These are phyloP conservation scores for Cystobasidiopsis lactophilus DNA, from an alignment of 768 basidiomycete species.

Conservation along the genomic window DNA sequence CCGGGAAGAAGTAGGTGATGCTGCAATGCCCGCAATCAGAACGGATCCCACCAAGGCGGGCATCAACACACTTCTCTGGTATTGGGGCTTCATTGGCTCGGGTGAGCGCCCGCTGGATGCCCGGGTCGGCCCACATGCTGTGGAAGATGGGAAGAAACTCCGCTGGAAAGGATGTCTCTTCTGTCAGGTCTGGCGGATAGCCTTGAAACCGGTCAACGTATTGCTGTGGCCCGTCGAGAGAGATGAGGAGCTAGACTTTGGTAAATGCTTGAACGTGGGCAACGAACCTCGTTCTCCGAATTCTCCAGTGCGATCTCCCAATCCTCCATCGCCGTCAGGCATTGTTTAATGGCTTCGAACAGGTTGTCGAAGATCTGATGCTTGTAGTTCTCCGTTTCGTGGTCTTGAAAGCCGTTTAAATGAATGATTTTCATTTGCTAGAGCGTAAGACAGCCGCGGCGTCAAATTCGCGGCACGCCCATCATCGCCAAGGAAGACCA, in stretches of 20 bases:
- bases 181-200: slow-evolving; percentile 39
- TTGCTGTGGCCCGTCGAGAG: too few species aligned
- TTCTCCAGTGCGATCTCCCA: slow-evolving; percentile 54
- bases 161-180: slow-evolving; percentile 57
- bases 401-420: slow-evolving; percentile 51
- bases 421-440: slow-evolving; percentile 99
- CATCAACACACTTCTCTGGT: slow-evolving; percentile 66
- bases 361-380: slow-evolving; percentile 87
- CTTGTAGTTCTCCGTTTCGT: slow-evolving; percentile 70
- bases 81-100: slow-evolving; percentile 69
- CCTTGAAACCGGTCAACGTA: slow-evolving; percentile 39
- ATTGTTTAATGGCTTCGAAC: slow-evolving; percentile 55
- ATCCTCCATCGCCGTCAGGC: slow-evolving; percentile 74
- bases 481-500: neutral
- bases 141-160: slow-evolving; percentile 47
- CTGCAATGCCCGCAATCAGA: neutral
- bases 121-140: slow-evolving; percentile 51
- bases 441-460: slow-evolving; percentile 1
- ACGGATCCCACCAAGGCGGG: neutral
- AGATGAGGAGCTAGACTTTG: too few species aligned
- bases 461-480: neutral
- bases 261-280: neutral
- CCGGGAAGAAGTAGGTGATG: slow-evolving; percentile 39
- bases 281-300: slow-evolving; percentile 29
- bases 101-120: slow-evolving; percentile 54